Base-by-base conservation (phyloP, 108 stramenopile species). In the Pseudonitzschia pungens region DNA sequence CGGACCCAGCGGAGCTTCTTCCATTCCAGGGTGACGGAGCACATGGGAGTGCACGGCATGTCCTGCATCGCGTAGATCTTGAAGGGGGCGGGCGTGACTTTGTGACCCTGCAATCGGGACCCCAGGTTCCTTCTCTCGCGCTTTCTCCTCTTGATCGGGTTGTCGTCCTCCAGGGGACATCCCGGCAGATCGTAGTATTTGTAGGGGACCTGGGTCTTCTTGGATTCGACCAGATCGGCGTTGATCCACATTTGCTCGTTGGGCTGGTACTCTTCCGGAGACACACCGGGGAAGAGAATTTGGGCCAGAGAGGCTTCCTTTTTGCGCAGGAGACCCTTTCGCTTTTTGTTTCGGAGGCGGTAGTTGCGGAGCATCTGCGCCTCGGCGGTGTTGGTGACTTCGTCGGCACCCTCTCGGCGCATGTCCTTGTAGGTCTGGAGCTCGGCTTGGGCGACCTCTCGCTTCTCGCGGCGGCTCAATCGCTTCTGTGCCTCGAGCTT, bases 141-240 rank as follows among this genome's bases (percentile, higher is more conserved):
- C n/a, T 29, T 36, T 52, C 18, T 48, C 74, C 71, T 80, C 43
- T 45, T 58, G 24, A 43, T 32, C 6, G 16, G 24, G 28, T 44
- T 45, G 21, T 67, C 73, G 21, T 31, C 40, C 10, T 66, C 58
- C 14, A 56, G 27, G 16, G 74, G 58, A 80, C 97, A 98, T 45
- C 85, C 91, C 26, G 94, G 92, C 63, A 98, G 80, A 65, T 92
- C 86, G 82, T 97, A 97, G 71, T 90, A 97, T 55, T 93, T 89
- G 75, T 85, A 96, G 28, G 98, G 98, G 16, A 97, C 74, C 75
- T 96, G 96, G 26, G 92, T 91, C 71, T 89, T 91, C 66, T 83
- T 81, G 41, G 86, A 87, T 45, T 86, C 81, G 8, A 93, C 88
- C 42, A 88, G 66, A 48, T 89, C 92, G 36, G 83, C 85, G 68